Conservation (phyloP, 1,284 basidiomycete species). For the Farysia itapuensis region DNA sequence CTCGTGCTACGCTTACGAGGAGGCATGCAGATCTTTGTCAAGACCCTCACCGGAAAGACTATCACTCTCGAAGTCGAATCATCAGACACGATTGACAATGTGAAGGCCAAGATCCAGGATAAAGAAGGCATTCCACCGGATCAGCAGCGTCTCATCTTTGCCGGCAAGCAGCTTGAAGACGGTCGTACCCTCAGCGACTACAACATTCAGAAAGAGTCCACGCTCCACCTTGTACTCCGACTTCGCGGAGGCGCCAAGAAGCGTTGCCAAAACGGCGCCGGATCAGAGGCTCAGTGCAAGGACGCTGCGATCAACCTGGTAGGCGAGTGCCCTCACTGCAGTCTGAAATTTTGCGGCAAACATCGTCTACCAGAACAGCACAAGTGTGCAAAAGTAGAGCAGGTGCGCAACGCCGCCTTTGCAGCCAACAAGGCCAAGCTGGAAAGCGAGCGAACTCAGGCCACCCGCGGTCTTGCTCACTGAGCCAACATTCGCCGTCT, state of each 20-base stretch:
- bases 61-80: conserved; percentile 89
- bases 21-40: conserved; percentile 64
- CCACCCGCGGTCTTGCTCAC: conserved; percentile 54
- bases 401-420: conserved; percentile 55
- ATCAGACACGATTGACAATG: conserved; percentile 91
- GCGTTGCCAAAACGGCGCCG: conserved; percentile 55
- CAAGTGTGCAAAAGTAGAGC: conserved; percentile 53
- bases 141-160: conserved; percentile 64
- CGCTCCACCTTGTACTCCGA: conserved; percentile 55
- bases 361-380: conserved; percentile 58
- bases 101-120: conserved; percentile 59
- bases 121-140: conserved; percentile 61
- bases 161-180: conserved; percentile 63
- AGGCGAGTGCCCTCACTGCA: conserved; percentile 59
- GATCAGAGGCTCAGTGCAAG: conserved; percentile 53
- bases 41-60: conserved; percentile 92
- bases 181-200: conserved; percentile 63
- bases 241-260: conserved; percentile 59
- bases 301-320: conserved; percentile 59
- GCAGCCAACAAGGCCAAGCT: conserved; percentile 58
- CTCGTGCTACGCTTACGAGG: conserved; percentile 56
- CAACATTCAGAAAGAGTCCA: conserved; percentile 60
- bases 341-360: conserved; percentile 55
- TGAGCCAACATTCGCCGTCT: conserved; percentile 22
- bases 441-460: conserved; percentile 54